These are phyloP conservation scores for Penicillium brevicompactum DNA, from an alignment of 2,329 filamentous ascomycete species.

Conservation along the genomic window DNA sequence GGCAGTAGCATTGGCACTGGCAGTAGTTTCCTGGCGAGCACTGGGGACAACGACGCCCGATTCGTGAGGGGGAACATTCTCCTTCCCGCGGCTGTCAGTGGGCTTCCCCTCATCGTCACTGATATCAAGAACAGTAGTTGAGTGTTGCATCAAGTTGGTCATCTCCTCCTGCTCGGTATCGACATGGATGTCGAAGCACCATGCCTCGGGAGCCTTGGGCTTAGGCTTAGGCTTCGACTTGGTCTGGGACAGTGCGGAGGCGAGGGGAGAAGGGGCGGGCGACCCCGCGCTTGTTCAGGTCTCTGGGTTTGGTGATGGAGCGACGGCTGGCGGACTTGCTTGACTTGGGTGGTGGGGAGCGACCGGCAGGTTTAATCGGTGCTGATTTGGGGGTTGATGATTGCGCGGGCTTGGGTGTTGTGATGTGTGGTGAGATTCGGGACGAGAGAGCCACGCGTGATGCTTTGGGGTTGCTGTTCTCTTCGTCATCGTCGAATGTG, in stretches of 20 bases:
- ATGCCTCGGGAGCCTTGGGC: slow-evolving; percentile 53
- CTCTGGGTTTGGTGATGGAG: slow-evolving; percentile 65
- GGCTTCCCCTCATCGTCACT: slow-evolving; percentile 75
- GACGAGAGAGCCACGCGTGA: slow-evolving; percentile 41
- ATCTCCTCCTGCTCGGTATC: slow-evolving; percentile 89
- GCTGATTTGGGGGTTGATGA: slow-evolving; percentile 48
- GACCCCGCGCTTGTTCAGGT: slow-evolving; percentile 57
- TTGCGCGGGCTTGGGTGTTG: slow-evolving; percentile 30
- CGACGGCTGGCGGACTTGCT: slow-evolving; percentile 70
- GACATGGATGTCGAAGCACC: slow-evolving; percentile 94
- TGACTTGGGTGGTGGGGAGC: slow-evolving; percentile 74
- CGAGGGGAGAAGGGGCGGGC: slow-evolving; percentile 75
- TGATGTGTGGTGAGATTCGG: slow-evolving; percentile 20
- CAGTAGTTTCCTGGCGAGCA: slow-evolving; percentile 18
- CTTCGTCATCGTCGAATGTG: slow-evolving; percentile 33
- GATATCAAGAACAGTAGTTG: slow-evolving; percentile 82
- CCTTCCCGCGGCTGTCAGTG: slow-evolving; percentile 73
- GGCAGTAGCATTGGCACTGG: slow-evolving; percentile 22
- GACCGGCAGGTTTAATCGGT: slow-evolving; percentile 71
- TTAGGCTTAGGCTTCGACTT: slow-evolving; percentile 53
- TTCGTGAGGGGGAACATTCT: slow-evolving; percentile 78
- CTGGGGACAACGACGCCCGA: slow-evolving; percentile 63
- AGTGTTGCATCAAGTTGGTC: slow-evolving; percentile 90
- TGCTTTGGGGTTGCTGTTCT: slow-evolving; percentile 54
- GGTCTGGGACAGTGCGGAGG: slow-evolving; percentile 67